These are phyloP conservation scores for Fusarium xylarioides DNA, from an alignment of 2,329 filamentous ascomycete species.

Conservation along the genomic window DNA sequence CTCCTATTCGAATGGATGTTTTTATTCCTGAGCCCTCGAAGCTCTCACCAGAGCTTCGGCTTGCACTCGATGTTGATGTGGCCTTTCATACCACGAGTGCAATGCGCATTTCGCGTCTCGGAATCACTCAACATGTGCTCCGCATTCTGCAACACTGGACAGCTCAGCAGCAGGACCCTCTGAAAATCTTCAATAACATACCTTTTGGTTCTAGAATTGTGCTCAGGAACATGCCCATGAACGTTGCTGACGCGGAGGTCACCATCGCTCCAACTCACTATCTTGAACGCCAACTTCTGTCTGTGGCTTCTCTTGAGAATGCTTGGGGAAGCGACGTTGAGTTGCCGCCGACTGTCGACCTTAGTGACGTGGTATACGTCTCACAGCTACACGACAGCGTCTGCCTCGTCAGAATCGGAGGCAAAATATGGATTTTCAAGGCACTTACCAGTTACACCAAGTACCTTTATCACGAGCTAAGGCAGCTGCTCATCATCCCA, in stretches of 20 bases:
- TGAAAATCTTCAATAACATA: slow-evolving; percentile 53
- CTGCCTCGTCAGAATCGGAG: slow-evolving; percentile 59
- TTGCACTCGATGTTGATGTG: slow-evolving; percentile 57
- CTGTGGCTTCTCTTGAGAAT: slow-evolving; percentile 51
- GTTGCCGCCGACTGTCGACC: slow-evolving; percentile 59
- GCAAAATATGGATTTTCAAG: slow-evolving; percentile 63
- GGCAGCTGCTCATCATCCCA: slow-evolving; percentile 61
- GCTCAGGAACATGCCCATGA: slow-evolving; percentile 59
- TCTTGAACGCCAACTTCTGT: slow-evolving; percentile 62
- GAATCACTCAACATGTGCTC: slow-evolving; percentile 63
- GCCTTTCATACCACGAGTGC: slow-evolving; percentile 66
- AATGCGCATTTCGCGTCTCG: slow-evolving; percentile 57
- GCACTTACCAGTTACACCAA: slow-evolving; percentile 65
- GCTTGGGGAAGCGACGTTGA: slow-evolving; percentile 55
- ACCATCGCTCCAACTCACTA: slow-evolving; percentile 60
- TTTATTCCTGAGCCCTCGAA: slow-evolving; percentile 62
- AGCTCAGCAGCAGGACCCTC: slow-evolving; percentile 41
- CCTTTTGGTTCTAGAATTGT: slow-evolving; percentile 69
- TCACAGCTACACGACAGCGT: slow-evolving; percentile 68
- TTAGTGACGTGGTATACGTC: slow-evolving; percentile 59
- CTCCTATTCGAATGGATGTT: slow-evolving; percentile 66
- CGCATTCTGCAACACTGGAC: slow-evolving; percentile 65
- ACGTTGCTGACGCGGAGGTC: slow-evolving; percentile 58
- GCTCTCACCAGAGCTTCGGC: slow-evolving; percentile 53
- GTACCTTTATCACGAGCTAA: slow-evolving; percentile 69